Evolutionary conservation across 306 rosid species (phyloP).

Genomic region (Sophora flavescens): DNA sequence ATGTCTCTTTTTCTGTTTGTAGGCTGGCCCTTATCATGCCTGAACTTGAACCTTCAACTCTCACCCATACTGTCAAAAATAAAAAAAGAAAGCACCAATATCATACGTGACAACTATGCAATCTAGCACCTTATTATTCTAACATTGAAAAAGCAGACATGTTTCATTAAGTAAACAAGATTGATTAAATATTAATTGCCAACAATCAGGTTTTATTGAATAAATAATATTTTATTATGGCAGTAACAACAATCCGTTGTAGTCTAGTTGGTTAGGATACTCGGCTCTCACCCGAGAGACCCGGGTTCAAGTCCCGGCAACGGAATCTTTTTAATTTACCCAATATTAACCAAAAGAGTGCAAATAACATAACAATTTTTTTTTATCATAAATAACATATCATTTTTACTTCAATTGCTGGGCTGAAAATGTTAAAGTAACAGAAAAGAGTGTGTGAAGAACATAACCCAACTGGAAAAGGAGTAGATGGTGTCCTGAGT

Average conservation of each 20-base stretch:
- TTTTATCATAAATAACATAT: too few relatives aligned
- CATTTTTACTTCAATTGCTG: background rate
- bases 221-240: too few relatives aligned
- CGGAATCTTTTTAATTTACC: constrained; percentile 41
- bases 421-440: background rate
- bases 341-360: background rate
- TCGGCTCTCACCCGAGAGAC: constrained; percentile 90
- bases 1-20: constrained; percentile 50
- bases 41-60: constrained; percentile 59
- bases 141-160: background rate
- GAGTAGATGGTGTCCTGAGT: constrained; percentile 62
- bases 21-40: constrained; percentile 68
- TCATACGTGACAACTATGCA: background rate
- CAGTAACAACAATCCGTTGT: constrained; percentile 56
- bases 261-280: constrained; percentile 87
- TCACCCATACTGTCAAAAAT: constrained; percentile 71
- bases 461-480: constrained; percentile 67
- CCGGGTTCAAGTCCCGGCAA: constrained; percentile 92
- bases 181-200: too few relatives aligned
- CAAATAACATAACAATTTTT: too few relatives aligned
- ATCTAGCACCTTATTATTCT: background rate
- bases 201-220: too few relatives aligned
- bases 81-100: background rate
- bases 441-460: background rate
- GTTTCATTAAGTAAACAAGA: too few relatives aligned